Conservation (phyloP, 441 rosid genomes). For the Euphorbia celastroides region DNA sequence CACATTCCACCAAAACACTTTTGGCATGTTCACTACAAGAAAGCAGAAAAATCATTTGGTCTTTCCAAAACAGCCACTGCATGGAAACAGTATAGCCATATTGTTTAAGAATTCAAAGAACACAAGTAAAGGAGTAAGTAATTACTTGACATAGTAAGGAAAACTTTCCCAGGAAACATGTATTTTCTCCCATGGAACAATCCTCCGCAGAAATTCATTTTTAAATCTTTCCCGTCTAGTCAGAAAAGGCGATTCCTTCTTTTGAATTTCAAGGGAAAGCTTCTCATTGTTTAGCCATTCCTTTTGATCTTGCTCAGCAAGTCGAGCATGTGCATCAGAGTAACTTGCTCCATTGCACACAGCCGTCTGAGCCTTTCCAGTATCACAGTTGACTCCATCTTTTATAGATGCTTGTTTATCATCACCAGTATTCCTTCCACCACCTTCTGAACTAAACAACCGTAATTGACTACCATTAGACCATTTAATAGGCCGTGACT, state of each 20-base stretch:
- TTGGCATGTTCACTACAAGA: constrained; percentile 59
- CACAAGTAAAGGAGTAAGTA: constrained; percentile 16
- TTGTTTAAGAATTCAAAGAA: neutral
- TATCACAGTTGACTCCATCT: constrained; percentile 37
- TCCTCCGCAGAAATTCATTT: constrained; percentile 66
- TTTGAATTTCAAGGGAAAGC: constrained; percentile 64
- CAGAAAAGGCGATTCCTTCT: constrained; percentile 70
- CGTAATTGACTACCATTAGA: constrained; percentile 39
- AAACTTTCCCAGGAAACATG: constrained; percentile 84
- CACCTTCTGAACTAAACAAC: constrained; percentile 67
- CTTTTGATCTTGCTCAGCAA: constrained; percentile 82
- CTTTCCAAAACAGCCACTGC: neutral
- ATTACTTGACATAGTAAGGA: constrained; percentile 85
- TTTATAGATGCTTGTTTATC: constrained; percentile 45
- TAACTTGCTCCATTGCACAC: constrained; percentile 27
- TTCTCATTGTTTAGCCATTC: constrained; percentile 87
- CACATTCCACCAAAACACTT: constrained; percentile 78
- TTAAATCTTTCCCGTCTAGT: constrained; percentile 67
- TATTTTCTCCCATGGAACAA: constrained; percentile 88
- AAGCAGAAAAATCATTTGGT: constrained; percentile 10
- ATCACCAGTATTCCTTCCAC: constrained; percentile 77
- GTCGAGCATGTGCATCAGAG: constrained; percentile 55
- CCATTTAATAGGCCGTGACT: constrained; percentile 21
- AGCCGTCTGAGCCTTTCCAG: constrained; percentile 37
- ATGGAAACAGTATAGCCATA: neutral